These are phyloP conservation scores for Paecilomyces sp. DNA, from an alignment of 2,329 filamentous ascomycete genomes.

Conservation along the genomic window DNA sequence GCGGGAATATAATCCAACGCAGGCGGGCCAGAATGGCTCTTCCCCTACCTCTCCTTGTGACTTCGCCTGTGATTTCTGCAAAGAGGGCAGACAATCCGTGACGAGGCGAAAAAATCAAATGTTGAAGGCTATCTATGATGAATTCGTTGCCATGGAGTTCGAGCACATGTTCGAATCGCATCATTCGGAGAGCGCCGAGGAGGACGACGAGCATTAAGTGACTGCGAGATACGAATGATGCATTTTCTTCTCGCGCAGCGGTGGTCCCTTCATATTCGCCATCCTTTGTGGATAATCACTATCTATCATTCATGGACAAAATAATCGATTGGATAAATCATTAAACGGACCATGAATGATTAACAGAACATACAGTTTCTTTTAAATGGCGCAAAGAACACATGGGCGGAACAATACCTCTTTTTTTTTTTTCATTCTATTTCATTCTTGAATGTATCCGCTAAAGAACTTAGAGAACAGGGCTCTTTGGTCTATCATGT, in stretches of 20 bases:
- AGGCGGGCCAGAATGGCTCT: slow-evolving; percentile 16
- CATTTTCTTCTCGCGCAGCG: background rate
- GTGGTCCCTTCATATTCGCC: background rate
- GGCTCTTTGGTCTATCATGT: background rate
- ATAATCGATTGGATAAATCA: background rate
- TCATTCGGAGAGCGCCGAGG: too few relatives aligned
- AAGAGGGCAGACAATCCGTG: slow-evolving; percentile 53
- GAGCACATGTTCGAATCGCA: too few relatives aligned
- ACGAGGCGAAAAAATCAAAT: slow-evolving; percentile 50
- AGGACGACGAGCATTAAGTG: too few relatives aligned
- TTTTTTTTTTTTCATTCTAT: background rate
- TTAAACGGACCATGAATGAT: background rate
- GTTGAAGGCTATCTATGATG: too few relatives aligned
- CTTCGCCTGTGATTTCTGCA: slow-evolving; percentile 73
- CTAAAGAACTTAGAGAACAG: background rate
- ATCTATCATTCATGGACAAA: background rate
- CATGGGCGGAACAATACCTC: background rate
- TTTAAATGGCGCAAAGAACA: background rate
- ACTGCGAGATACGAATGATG: background rate
- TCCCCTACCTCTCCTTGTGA: slow-evolving; percentile 50
- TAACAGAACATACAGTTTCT: background rate
- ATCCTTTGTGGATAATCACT: background rate
- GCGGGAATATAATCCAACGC: background rate
- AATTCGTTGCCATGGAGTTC: too few relatives aligned
- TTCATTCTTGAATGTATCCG: background rate